phyloP scores from a whole-genome alignment of 2,329 filamentous ascomycete species.

The Alternaria viburni region DNA sequence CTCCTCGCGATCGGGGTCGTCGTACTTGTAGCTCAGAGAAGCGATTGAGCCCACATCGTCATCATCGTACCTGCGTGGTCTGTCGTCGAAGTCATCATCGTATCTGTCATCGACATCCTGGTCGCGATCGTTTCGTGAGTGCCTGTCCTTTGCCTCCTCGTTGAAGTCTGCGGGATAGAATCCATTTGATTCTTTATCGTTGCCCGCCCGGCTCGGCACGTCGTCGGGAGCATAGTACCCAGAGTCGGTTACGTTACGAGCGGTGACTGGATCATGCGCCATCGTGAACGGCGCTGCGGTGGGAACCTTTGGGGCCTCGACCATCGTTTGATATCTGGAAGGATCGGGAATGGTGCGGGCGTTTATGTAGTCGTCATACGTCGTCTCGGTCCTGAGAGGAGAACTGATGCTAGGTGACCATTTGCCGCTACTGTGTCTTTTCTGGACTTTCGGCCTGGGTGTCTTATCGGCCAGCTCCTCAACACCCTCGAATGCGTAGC shows the following conservation, averaged over 20 bases:
- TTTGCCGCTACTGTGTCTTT: conserved; percentile 50
- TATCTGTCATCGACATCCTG: conserved; percentile 17
- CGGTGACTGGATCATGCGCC: conserved; percentile 17
- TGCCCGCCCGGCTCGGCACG: conserved; percentile 14
- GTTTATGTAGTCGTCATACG: conserved; percentile 53
- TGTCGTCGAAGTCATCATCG: conserved; percentile 18
- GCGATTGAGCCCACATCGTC: conserved; percentile 31
- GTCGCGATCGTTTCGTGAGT: conserved; percentile 19
- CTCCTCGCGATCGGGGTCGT: conserved; percentile 41
- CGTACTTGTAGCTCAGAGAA: conserved; percentile 34
- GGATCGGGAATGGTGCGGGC: conserved; percentile 4
- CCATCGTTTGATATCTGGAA: conserved; percentile 19
- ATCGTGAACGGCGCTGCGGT: conserved; percentile 20
- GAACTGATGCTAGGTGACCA: conserved; percentile 53
- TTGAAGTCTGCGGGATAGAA: conserved; percentile 44
- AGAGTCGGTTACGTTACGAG: conserved; percentile 36
- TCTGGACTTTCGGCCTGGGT: conserved; percentile 57
- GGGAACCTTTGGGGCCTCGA: conserved; percentile 24
- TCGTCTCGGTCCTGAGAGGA: conserved; percentile 53
- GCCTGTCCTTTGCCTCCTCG: conserved; percentile 34
- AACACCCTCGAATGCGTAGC: conserved; percentile 42
- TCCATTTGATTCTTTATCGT: conserved; percentile 43
- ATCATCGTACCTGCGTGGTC: conserved; percentile 16
- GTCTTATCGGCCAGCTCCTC: conserved; percentile 48
- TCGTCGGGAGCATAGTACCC: conserved; percentile 45